Base-by-base conservation (phyloP, 2,329 filamentous ascomycete genomes). In the Emericellopsis cladophorae region DNA sequence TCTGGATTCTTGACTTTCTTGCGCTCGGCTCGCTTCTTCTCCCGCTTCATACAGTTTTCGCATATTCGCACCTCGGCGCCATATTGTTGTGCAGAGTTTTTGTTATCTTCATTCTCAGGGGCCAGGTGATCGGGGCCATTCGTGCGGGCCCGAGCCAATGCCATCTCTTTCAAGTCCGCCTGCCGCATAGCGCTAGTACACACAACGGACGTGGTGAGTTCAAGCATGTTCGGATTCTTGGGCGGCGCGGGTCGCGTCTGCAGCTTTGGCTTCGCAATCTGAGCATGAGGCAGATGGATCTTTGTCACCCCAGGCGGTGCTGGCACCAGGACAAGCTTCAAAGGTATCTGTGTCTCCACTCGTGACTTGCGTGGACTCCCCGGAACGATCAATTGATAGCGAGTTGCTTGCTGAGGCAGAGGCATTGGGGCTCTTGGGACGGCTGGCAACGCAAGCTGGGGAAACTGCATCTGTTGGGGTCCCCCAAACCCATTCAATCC, bases 21-120 rank as follows among this genome's bases (percentile, higher is more conserved):
- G 39, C 92, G 74, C 2, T 83, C 85, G 9, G 89, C 89, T 40
- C 92, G 77, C 64, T 96, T 96, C 41, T 85, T 75, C 61, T 98
- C 92, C 48, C 92, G 76, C 42, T 81, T 81, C 53, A 95, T 92
- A 61, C 92, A 98, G n/a, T 87, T 86, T 22, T 70, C 62, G 61
- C 92, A 98, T 45, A 96, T 96, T 50, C 81, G 79, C 15, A 98
- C 87, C 51, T 95, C 87, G n/a, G 86, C 92, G 35, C 92, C 92
- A 29, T 29, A 29, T 51, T 93, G 89, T 41, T 87, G 71, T 2
- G 88, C 82, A 41, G 81, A 84, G 40, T 79, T 76, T 22, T 79
- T 76, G 18, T 21, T 23, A 38, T 84, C 81, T 16, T 79, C 74
- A 23, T 73, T 69, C 12, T 49, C 44, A 15, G 52, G 52, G 1